Evolutionary conservation across 2,329 filamentous ascomycete genomes (phyloP), one percentile per base, ranked within the genome.

Genomic region (Rhynchosporium graminicola): DNA sequence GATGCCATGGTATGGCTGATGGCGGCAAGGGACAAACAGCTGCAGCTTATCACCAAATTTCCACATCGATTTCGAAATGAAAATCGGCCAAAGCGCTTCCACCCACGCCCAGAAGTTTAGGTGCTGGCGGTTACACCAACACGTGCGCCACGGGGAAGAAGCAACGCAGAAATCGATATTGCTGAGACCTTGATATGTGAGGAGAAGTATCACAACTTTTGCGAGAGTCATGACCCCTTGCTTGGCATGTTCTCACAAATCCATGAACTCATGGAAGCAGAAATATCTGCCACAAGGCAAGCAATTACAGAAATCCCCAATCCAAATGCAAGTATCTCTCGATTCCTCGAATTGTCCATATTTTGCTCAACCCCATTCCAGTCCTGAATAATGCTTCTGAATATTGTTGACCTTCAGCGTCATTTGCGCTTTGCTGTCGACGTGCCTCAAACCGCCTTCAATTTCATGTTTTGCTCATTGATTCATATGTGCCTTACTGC

Each of bases 271-370:
- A 4, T 13, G 10, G 10, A 48, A 10, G 20, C 20, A 20, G 20
- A 1, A 15, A 48, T 31, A 29, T n/a, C 46, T 26, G 9, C 45
- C 9, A 20, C 4, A 48, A 31, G 26, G 46, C 20, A 5, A 28
- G 15, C 42, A 43, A 40, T 12, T 4, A 47, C 28, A 28, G n/a
- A 47, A 45, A 47, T 3, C 45, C 9, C 10, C 1, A 26, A 28
- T 47, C 45, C 20, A 20, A 47, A 47, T 20, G 8, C 15, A 8
- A 47, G 45, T 26, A 28, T 28, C 20, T 28, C 31, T 20, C 20
- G 15, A n/a, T n/a, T n/a, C 36, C 52, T 38, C 43, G 38, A 56
- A 38, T 7, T n/a, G 52, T 55, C 33, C 52, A 60, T 48, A 45
- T 42, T 45, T 45, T 56, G 9, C 36, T 45, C 45, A 15, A 9